phyloP scores from a whole-genome alignment of 2,329 filamentous ascomycete species.

The Colletotrichum camelliae region DNA sequence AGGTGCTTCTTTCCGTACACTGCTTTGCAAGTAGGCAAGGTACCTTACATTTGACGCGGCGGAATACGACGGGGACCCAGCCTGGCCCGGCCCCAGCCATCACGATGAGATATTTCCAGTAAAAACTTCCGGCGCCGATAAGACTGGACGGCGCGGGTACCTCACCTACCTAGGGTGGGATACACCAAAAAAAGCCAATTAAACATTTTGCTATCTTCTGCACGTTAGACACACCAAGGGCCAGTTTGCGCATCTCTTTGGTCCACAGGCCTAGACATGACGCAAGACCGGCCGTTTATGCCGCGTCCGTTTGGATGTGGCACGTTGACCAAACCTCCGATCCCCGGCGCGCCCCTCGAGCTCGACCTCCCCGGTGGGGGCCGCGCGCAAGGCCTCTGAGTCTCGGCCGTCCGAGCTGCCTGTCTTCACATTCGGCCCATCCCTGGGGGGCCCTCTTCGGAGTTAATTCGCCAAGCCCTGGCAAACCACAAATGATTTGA shows the following conservation, averaged over 20 bases:
- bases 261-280: constrained; percentile 7
- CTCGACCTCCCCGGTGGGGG: not conserved
- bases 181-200: not conserved
- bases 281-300: constrained; percentile 17
- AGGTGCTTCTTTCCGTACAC: not conserved
- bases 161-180: not conserved
- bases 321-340: not conserved
- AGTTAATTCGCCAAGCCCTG: not conserved
- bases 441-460: not conserved
- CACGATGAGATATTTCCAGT: not conserved
- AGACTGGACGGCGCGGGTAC: not conserved
- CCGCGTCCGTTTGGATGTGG: constrained; percentile 8
- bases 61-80: not conserved
- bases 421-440: not conserved
- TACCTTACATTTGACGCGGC: not conserved
- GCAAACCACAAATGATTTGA: not conserved
- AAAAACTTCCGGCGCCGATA: constrained; percentile 1
- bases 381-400: not conserved
- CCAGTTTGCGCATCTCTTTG: constrained; percentile 7
- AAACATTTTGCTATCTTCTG: not conserved
- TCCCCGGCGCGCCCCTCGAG: not conserved
- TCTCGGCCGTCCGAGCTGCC: constrained; percentile 18
- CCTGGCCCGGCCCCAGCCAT: not conserved
- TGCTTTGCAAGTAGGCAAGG: not conserved
- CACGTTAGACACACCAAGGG: not conserved